Base-by-base conservation (phyloP, 2,329 filamentous ascomycete genomes). In the Fusarium coffeatum region DNA sequence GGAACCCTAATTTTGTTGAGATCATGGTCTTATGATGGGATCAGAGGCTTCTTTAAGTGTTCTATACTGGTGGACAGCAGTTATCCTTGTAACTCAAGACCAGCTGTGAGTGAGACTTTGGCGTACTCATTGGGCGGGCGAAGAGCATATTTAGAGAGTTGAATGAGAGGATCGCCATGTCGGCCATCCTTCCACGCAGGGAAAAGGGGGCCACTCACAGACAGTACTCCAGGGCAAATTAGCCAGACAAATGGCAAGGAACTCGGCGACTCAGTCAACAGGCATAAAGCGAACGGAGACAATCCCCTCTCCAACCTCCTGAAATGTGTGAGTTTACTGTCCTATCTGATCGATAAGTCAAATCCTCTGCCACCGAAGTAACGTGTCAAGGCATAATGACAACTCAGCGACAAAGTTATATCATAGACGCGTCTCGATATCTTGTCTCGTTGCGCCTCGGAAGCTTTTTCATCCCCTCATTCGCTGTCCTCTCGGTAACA, bases 331-430 rank as follows among this genome's bases (percentile, higher is more conserved):
- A 37, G 10, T n/a, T 37, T 4, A 37, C 18, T 2, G 0, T 37
- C 18, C 7, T 1, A 37, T 37, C 6, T 0, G 3, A 37, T n/a
- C 10, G 34, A 1, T 18, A n/a, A n/a, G 34, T 37, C 7, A n/a
- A 4, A 37, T 37, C 10, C 0, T 1, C 0, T 37, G 10, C 34
- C 34, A 12, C 34, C 18, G 12, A 37, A 37, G 34, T 12, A 37
- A 37, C 10, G 34, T 18, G 34, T n/a, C 34, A 12, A n/a, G 34
- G 5, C 34, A 37, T 18, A n/a, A 37, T 4, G 18, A n/a, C 18
- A n/a, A 7, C 5, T 37, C 6, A 2, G 10, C 34, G 34, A 18
- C 6, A n/a, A 18, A 37, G 34, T n/a, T 37, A n/a, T 37, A 37
- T 37, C 34, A 37, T 37, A 37, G 34, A 37, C 34, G 34, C 34